Percentiles rank a stretch among this genome's conserved stretches.
phyloP scores from a whole-genome alignment of 371 early-diverging fungal genomes.

The Mucor velutinosus region DNA sequence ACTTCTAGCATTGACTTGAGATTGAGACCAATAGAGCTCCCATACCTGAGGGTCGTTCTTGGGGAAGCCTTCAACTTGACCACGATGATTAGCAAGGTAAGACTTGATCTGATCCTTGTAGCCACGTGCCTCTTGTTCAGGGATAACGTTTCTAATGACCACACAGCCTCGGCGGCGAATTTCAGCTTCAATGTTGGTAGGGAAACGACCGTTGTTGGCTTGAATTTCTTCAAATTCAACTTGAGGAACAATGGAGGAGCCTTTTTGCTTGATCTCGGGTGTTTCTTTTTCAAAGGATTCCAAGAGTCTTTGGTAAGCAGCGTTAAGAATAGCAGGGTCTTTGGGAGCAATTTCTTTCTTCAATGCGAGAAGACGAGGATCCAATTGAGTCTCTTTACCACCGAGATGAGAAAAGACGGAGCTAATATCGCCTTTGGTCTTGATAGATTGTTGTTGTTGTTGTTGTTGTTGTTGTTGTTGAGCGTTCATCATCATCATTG shows the following conservation, averaged over 20 bases:
- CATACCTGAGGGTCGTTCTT: conserved; percentile 40
- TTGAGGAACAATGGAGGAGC: conserved; percentile 35
- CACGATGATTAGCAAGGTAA: conserved; percentile 29
- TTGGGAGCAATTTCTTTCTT: conserved; percentile 31
- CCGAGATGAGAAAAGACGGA: conserved; percentile 44
- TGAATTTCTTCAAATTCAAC: conserved; percentile 30
- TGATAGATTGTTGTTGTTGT: conserved; percentile 1
- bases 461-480: background rate
- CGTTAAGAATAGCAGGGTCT: conserved; percentile 24
- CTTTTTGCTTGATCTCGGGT: conserved; percentile 27
- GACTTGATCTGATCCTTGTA: conserved; percentile 37
- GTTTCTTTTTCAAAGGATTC: conserved; percentile 29
- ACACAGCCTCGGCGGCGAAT: conserved; percentile 38
- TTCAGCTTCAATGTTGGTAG: conserved; percentile 21
- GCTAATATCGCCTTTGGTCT: conserved; percentile 44
- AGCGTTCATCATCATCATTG: background rate
- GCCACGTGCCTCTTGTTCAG: conserved; percentile 26
- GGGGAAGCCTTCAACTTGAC: conserved; percentile 33
- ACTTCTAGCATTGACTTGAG: conserved; percentile 32
- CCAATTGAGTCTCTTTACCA: conserved; percentile 25
- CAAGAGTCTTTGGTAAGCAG: conserved; percentile 32
- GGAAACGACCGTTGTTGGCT: conserved; percentile 36
- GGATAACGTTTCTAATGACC: conserved; percentile 36
- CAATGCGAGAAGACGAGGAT: conserved; percentile 26
- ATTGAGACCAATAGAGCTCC: conserved; percentile 43